phyloP scores from a whole-genome alignment of 371 early-diverging fungal species.

The Syncephalastrum monosporum region DNA sequence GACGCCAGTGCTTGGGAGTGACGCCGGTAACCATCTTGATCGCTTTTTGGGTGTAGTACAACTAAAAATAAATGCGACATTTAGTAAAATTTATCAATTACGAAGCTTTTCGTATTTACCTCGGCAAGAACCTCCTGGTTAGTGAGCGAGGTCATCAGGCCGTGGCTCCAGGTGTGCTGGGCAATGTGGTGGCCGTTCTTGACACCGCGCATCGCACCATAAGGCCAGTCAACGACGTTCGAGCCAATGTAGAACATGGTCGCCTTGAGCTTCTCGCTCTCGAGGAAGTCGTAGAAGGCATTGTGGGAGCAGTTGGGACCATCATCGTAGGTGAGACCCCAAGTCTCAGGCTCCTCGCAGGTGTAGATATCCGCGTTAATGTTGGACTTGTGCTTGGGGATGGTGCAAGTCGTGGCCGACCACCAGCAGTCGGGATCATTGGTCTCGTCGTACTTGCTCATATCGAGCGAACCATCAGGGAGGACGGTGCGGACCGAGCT shows the following conservation, averaged over 20 bases:
- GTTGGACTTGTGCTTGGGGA: constrained; percentile 28
- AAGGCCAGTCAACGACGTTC: constrained; percentile 58
- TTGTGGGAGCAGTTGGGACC: constrained; percentile 63
- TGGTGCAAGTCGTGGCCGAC: constrained; percentile 44
- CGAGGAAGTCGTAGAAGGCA: constrained; percentile 44
- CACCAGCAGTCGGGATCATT: constrained; percentile 56
- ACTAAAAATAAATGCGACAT: neutral
- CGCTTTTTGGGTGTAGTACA: constrained; percentile 67
- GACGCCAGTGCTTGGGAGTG: constrained; percentile 50
- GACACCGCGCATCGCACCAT: constrained; percentile 52
- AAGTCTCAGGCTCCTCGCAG: constrained; percentile 54
- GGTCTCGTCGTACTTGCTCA: constrained; percentile 20
- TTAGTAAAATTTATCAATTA: too few relatives aligned
- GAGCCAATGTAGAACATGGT: constrained; percentile 74
- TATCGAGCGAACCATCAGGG: constrained; percentile 19
- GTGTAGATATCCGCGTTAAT: constrained; percentile 46
- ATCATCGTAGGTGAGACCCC: constrained; percentile 69
- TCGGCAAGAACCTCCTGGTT: constrained; percentile 74
- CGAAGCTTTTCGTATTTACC: too few relatives aligned
- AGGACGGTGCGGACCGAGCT: constrained; percentile 15
- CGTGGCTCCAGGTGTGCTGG: constrained; percentile 73
- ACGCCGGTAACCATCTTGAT: constrained; percentile 57
- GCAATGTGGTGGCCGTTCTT: constrained; percentile 70
- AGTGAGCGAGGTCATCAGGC: constrained; percentile 61
- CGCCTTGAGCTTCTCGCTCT: constrained; percentile 53